Evolutionary conservation across 108 stramenopile genomes (phyloP), one percentile per base, ranked within the genome.

Genomic region (Pseudonitzschia multiseries): DNA sequence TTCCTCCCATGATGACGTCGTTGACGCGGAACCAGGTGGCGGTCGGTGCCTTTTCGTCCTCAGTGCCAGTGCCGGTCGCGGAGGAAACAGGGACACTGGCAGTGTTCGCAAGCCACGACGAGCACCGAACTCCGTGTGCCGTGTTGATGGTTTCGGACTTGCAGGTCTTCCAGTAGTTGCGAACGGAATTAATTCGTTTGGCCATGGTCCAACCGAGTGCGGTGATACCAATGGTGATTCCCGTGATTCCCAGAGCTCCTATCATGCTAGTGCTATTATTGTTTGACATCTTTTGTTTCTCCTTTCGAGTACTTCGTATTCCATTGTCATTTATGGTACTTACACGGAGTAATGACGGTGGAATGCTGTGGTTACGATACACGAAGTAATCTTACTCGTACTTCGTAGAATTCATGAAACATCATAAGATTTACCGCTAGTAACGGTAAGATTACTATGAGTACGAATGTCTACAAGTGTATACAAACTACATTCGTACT

Each of bases 21-120:
- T 62, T 62, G 61, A 62, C 61, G n/a, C 61, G 61, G 29, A 62
- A 62, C 61, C 61, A 62, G 27, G 57, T n/a, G 27, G 29, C 57
- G 46, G 4, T 48, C 8, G 46, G 4, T 18, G 18, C 4, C 46
- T 3, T 10, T 14, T 48, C 46, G 46, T 18, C 46, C 4, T 2
- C 46, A 48, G 4, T 10, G 17, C 17, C 13, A 10, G 14, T 10
- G 17, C 17, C 46, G 18, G 4, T 10, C 9, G 9, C 4, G 46
- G 1, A 8, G 17, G 46, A 10, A 10, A 24, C 26, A 26, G 22
- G 22, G n/a, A 15, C 31, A 15, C 28, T 27, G 9, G 36, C 32
- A 14, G 21, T 29, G 22, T 6, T 22, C 53, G 53, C 6, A 54
- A 31, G 29, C 61, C 61, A 62, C 15, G 61, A 62, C 4, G 61